Conservation (phyloP, 2,329 filamentous ascomycete genomes). For the Sclerotinia borealis region DNA sequence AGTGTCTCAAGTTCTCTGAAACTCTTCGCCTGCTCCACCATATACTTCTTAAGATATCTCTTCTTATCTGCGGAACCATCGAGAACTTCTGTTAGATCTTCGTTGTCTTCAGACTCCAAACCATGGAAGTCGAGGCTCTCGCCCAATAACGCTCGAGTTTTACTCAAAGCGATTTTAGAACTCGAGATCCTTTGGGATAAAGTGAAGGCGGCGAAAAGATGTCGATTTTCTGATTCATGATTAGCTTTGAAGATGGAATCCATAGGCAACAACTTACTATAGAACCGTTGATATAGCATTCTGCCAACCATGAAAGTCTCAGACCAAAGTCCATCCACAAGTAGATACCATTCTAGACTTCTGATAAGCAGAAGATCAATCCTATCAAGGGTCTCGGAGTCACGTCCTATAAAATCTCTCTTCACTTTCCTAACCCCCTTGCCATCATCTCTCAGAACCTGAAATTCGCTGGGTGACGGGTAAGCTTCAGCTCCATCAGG, state of each 20-base stretch:
- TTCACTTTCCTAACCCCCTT: conserved; percentile 59
- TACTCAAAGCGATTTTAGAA: conserved; percentile 34
- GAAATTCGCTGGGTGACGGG: conserved; percentile 42
- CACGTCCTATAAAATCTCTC: conserved; percentile 63
- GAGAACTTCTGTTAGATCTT: conserved; percentile 29
- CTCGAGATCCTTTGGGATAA: conserved; percentile 46
- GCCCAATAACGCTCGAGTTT: conserved; percentile 37
- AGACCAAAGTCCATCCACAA: conserved; percentile 66
- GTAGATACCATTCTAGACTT: conserved; percentile 77
- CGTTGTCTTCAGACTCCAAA: conserved; percentile 24
- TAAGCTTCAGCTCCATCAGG: conserved; percentile 35
- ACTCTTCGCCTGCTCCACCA: conserved; percentile 51
- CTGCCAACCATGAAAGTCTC: conserved; percentile 63
- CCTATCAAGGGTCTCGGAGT: conserved; percentile 53
- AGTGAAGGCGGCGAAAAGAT: conserved; percentile 48
- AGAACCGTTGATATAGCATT: conserved; percentile 74
- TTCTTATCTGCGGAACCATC: conserved; percentile 35
- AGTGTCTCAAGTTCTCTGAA: conserved; percentile 66
- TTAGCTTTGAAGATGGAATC: conserved; percentile 14
- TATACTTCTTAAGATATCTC: conserved; percentile 25
- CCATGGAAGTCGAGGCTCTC: conserved; percentile 34
- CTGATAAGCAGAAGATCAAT: conserved; percentile 69
- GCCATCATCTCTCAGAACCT: conserved; percentile 41
- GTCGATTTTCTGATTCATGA: conserved; percentile 33
- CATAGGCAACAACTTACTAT: conserved; percentile 56